Conservation (phyloP, 345 rosid species). For the Citrus maxima region DNA sequence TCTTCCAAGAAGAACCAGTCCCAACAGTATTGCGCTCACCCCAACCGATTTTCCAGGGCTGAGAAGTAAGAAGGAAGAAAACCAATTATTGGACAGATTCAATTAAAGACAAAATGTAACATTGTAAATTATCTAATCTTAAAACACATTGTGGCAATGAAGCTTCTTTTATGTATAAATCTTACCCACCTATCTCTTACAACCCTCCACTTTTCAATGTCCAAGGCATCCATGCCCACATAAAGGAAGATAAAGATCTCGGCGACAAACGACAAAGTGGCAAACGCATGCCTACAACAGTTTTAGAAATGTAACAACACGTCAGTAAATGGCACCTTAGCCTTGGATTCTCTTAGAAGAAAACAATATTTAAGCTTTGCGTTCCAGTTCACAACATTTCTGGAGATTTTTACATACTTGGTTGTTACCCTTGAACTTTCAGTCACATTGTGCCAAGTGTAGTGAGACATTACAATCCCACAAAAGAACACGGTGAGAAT, state of each 20-base stretch:
- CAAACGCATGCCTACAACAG: constrained; percentile 77
- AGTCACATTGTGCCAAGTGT: constrained; percentile 95
- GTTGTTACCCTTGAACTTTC: constrained; percentile 92
- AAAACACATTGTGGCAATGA: background rate
- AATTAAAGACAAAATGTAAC: background rate
- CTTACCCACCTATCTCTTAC: constrained; percentile 84
- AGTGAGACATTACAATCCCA: constrained; percentile 96
- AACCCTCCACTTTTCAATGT: constrained; percentile 85
- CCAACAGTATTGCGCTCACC: constrained; percentile 75
- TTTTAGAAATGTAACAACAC: background rate
- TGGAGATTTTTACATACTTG: constrained; percentile 42
- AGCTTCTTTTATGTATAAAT: background rate
- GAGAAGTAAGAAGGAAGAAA: constrained; percentile 17
- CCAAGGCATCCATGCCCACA: constrained; percentile 98
- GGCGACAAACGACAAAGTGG: constrained; percentile 82
- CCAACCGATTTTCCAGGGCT: constrained; percentile 79
- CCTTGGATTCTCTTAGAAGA: background rate
- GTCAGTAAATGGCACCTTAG: constrained; percentile 11
- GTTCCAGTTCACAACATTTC: constrained; percentile 1
- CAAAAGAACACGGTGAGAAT: constrained; percentile 96
- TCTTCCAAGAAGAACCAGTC: constrained; percentile 75
- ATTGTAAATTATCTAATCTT: background rate
- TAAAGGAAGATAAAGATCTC: constrained; percentile 96
- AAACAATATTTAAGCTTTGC: background rate
- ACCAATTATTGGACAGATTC: background rate